These are phyloP conservation scores for Botrytis fragariae DNA, from an alignment of 2,329 filamentous ascomycete species.

Conservation along the genomic window DNA sequence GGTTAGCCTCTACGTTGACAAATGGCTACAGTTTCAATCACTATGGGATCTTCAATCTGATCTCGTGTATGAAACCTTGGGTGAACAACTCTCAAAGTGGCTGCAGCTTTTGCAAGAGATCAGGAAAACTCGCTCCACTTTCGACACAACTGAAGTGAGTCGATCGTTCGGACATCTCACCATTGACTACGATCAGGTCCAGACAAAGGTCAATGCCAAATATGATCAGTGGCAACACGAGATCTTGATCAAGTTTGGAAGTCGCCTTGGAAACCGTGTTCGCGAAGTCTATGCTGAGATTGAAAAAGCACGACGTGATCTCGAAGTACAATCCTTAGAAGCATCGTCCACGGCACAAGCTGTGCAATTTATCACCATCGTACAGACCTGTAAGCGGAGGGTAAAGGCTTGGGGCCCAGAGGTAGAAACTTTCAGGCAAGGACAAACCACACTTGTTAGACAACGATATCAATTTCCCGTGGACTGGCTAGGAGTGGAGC, in stretches of 20 bases:
- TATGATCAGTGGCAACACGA: constrained; percentile 99
- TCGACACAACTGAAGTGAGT: constrained; percentile 94
- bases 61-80: constrained; percentile 87
- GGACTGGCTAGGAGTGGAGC: constrained; percentile 94
- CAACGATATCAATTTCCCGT: constrained; percentile 91
- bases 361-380: constrained; percentile 96
- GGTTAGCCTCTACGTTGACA: constrained; percentile 85
- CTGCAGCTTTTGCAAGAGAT: constrained; percentile 96
- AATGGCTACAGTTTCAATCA: constrained; percentile 98
- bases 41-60: constrained; percentile 97
- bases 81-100: constrained; percentile 90
- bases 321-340: constrained; percentile 89
- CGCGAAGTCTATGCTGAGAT: constrained; percentile 90
- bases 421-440: constrained; percentile 92
- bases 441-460: constrained; percentile 85
- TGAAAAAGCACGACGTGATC: constrained; percentile 81
- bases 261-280: constrained; percentile 84
- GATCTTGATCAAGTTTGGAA: constrained; percentile 88
- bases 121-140: constrained; percentile 89
- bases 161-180: constrained; percentile 90
- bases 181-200: constrained; percentile 97
- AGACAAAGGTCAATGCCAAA: constrained; percentile 97
- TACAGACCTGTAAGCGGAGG: constrained; percentile 93
- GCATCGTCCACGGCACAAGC: constrained; percentile 94
- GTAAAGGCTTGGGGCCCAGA: constrained; percentile 94